A percentile compares a stretch with the other conserved stretches of the same genome.
Conservation (phyloP, 192 early-diverging fungal genomes). For the Linnemannia exigua region DNA sequence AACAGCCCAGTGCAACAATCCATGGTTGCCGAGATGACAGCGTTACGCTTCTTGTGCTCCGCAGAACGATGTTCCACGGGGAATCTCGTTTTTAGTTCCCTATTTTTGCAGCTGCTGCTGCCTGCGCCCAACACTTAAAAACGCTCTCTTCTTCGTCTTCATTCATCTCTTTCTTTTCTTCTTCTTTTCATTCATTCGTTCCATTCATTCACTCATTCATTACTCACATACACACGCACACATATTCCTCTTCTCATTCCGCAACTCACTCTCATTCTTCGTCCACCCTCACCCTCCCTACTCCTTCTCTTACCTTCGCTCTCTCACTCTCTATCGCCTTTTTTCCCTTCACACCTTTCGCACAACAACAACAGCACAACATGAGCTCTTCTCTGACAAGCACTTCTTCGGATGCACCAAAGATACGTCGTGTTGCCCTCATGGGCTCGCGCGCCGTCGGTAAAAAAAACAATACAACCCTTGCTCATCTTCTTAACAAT, state of each 20-base stretch:
- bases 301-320: not conserved
- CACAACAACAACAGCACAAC: not conserved
- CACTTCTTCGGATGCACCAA: slow-evolving; percentile 52
- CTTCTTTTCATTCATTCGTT: not conserved
- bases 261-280: not conserved
- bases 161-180: not conserved
- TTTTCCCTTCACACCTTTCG: not conserved
- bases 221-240: too few species aligned
- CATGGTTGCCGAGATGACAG: not conserved
- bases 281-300: too few species aligned
- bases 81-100: not conserved
- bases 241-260: too few species aligned
- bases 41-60: not conserved
- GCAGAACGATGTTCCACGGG: not conserved
- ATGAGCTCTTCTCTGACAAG: slow-evolving; percentile 33
- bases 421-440: slow-evolving; percentile 85
- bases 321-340: not conserved
- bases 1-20: not conserved
- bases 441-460: slow-evolving; percentile 86
- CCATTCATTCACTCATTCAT: not conserved
- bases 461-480: slow-evolving; percentile 27
- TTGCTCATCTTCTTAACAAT: not conserved
- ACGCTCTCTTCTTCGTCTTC: not conserved
- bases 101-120: not conserved
- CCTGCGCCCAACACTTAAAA: not conserved